These are phyloP conservation scores for Lasiodiplodia sp. DNA, from an alignment of 2,329 filamentous ascomycete species.

Conservation along the genomic window DNA sequence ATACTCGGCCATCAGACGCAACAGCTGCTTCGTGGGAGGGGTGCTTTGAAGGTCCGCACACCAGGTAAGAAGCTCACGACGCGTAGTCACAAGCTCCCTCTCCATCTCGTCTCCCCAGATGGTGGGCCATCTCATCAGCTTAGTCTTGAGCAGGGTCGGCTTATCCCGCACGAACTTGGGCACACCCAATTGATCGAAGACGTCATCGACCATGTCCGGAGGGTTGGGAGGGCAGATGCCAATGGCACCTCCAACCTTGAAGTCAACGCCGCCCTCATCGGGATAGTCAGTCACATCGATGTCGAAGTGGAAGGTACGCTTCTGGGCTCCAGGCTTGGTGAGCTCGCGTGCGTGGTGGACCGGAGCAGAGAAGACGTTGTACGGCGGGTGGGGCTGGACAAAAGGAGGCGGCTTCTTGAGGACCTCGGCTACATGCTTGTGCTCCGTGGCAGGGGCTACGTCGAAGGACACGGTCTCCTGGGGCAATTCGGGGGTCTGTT, in stretches of 20 bases:
- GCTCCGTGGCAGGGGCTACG: conserved; percentile 58
- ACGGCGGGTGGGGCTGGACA: conserved; percentile 93
- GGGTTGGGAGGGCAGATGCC: conserved; percentile 92
- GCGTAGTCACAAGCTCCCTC: conserved; percentile 86
- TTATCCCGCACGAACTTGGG: conserved; percentile 85
- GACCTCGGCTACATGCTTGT: conserved; percentile 52
- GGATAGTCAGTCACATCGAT: conserved; percentile 96
- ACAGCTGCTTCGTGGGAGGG: conserved; percentile 84
- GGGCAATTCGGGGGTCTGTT: conserved; percentile 74
- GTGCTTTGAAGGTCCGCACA: conserved; percentile 93
- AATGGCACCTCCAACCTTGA: conserved; percentile 95
- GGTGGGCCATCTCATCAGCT: conserved; percentile 88
- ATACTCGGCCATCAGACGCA: conserved; percentile 86
- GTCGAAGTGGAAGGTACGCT: conserved; percentile 97
- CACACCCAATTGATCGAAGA: conserved; percentile 82
- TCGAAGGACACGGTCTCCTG: conserved; percentile 77
- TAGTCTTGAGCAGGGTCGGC: conserved; percentile 79
- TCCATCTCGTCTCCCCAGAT: conserved; percentile 94
- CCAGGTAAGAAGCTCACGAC: conserved; percentile 93
- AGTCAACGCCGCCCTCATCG: conserved; percentile 82
- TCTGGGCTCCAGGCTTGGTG: conserved; percentile 87
- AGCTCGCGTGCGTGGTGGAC: conserved; percentile 85
- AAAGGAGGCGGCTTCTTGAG: conserved; percentile 79
- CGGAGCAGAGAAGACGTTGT: conserved; percentile 89
- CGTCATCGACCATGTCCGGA: conserved; percentile 75